Base-by-base conservation (phyloP, 768 basidiomycete genomes). In the Stropharia rugosoannulata region DNA sequence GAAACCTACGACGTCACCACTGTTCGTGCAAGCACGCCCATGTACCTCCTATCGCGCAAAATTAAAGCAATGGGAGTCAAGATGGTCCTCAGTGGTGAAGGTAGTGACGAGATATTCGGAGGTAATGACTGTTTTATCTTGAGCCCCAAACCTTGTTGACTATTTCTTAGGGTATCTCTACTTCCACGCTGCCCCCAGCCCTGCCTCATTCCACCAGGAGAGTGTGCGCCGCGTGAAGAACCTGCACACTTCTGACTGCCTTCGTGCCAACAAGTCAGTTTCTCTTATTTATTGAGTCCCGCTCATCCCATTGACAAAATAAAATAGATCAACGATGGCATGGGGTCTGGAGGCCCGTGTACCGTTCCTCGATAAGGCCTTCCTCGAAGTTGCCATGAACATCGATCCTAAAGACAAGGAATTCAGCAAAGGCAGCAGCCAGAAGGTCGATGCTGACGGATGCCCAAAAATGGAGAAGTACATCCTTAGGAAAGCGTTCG, bases 51-150 rank as follows among this genome's bases (percentile, higher is more conserved):
- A 57, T 93, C 90, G 68, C 83, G 97, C 47, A 98, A 99, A 76
- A 95, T 99, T 77, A 99, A 98, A 76, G 96, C 97, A 4, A 98
- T 94, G 92, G 97, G 97, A 55, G 97, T 99, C 51, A 99, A 99
- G 77, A 99, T 99, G 97, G 97, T 99, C 13, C 80, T 98, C 36
- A 93, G 90, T 60, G 97, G 97, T 15, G 97, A 99, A 73, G 97
- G 97, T 38, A 93, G 91, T 59, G 97, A 99, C 64, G 97, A 99
- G 73, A 94, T 98, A 58, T 84, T 98, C 37, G 96, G 96, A 76
- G 95, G 95, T 91, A 68, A 51, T 3, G 22, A 55, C 37, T 42
- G 36, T 15, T 13, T 40, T 15, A 32, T 32, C 12, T 40, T 38
- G 38, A 46, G 8, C 16, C 27, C 11, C 13, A 32, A 32, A 32